These are phyloP conservation scores for Omphalotus olearius DNA, from an alignment of 1,284 basidiomycete species.

Conservation along the genomic window DNA sequence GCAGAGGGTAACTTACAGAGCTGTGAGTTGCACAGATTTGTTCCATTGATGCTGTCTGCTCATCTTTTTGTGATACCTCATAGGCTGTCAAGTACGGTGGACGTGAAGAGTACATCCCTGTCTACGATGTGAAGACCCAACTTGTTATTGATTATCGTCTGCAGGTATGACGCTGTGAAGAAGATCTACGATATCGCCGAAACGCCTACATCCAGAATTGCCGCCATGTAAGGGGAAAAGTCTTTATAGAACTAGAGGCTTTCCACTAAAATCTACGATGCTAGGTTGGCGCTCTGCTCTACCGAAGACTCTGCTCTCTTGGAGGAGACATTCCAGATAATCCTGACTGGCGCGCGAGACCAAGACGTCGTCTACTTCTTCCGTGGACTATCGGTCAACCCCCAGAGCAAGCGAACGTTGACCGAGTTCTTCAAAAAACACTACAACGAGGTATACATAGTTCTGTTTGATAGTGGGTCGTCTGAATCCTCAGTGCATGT, in stretches of 20 bases:
- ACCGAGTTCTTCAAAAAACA: slow-evolving; percentile 42
- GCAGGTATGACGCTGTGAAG: slow-evolving; percentile 57
- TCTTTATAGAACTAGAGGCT: slow-evolving; percentile 26
- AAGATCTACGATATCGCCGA: slow-evolving; percentile 69
- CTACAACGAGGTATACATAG: slow-evolving; percentile 47
- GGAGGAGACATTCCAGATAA: slow-evolving; percentile 56
- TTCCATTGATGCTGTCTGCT: background rate
- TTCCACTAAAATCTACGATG: background rate
- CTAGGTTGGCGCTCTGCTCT: slow-evolving; percentile 38
- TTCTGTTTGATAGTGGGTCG: background rate
- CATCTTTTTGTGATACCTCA: slow-evolving; percentile 2
- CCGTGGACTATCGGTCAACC: slow-evolving; percentile 40
- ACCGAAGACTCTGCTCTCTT: slow-evolving; percentile 43
- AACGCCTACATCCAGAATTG: slow-evolving; percentile 67
- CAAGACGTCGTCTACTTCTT: slow-evolving; percentile 65
- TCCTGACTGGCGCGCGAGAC: slow-evolving; percentile 52
- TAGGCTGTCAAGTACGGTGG: slow-evolving; percentile 76
- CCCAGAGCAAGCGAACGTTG: slow-evolving; percentile 37
- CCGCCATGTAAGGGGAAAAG: slow-evolving; percentile 44
- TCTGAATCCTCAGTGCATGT: background rate
- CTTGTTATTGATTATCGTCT: background rate
- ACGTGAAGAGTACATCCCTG: slow-evolving; percentile 50
- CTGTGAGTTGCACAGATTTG: slow-evolving; percentile 13
- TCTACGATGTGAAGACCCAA: background rate
- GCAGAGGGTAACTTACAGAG: slow-evolving; percentile 34